phyloP scores from a whole-genome alignment of 805 yeast species.

The Kazachstania kunashirensis region DNA sequence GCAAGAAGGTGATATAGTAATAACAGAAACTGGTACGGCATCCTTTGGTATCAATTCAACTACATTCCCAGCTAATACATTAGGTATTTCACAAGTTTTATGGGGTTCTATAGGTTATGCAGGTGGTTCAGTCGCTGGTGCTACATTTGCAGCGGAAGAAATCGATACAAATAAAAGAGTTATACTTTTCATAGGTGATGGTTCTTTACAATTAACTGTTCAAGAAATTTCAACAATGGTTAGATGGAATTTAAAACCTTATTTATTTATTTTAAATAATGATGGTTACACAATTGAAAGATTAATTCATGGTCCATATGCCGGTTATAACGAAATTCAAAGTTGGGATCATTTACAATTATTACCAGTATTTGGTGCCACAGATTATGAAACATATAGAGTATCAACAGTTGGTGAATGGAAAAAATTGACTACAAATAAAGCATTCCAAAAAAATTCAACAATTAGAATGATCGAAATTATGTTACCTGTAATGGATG shows the following conservation, averaged over 20 bases:
- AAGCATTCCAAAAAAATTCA: constrained; percentile 40
- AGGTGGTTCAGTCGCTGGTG: constrained; percentile 51
- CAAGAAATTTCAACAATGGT: constrained; percentile 56
- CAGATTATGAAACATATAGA: constrained; percentile 23
- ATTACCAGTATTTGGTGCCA: constrained; percentile 1
- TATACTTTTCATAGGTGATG: constrained; percentile 54
- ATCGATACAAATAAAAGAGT: constrained; percentile 44
- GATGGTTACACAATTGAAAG: constrained; percentile 60
- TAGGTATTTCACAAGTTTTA: constrained; percentile 55
- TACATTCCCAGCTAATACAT: constrained; percentile 42
- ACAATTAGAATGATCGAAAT: constrained; percentile 58
- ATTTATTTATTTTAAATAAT: constrained; percentile 51
- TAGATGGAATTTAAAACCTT: constrained; percentile 49
- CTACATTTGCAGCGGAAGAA: constrained; percentile 52
- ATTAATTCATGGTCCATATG: constrained; percentile 51
- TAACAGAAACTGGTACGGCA: constrained; percentile 59
- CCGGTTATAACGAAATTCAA: constrained; percentile 50
- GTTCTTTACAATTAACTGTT: constrained; percentile 55
- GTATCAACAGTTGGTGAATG: constrained; percentile 48
- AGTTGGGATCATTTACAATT: constrained; percentile 44
- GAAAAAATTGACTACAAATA: constrained; percentile 37
- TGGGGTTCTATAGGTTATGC: constrained; percentile 63
- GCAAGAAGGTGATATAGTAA: constrained; percentile 46
- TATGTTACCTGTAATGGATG: constrained; percentile 59
- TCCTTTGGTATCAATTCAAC: constrained; percentile 53